These are phyloP conservation scores for Ascosphaera aggregata DNA, from an alignment of 2,329 filamentous ascomycete species.

Conservation along the genomic window DNA sequence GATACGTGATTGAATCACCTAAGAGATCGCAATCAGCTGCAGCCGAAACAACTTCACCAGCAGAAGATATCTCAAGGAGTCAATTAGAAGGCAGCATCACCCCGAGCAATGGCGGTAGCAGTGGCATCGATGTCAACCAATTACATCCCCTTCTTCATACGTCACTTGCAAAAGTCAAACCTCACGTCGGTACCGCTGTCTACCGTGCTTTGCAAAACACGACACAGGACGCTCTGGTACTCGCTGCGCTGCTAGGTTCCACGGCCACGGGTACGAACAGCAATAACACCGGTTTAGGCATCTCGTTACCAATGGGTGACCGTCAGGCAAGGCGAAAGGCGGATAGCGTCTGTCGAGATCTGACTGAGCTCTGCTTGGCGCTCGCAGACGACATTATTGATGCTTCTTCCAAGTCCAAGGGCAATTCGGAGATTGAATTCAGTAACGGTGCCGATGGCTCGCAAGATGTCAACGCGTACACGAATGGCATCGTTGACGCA, in stretches of 20 bases:
- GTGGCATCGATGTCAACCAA: slow-evolving; percentile 19
- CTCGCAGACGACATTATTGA: slow-evolving; percentile 35
- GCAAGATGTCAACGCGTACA: too few relatives aligned
- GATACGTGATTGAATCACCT: slow-evolving; percentile 33
- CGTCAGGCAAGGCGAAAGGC: slow-evolving; percentile 73
- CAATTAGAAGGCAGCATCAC: slow-evolving; percentile 7
- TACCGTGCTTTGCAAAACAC: slow-evolving; percentile 62
- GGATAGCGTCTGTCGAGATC: slow-evolving; percentile 73
- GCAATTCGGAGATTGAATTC: neutral
- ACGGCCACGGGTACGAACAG: slow-evolving; percentile 33
- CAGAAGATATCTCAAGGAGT: slow-evolving; percentile 23
- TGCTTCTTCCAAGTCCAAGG: slow-evolving; percentile 1
- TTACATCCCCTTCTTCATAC: slow-evolving; percentile 58
- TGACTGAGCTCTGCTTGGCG: slow-evolving; percentile 81
- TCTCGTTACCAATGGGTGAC: slow-evolving; percentile 31
- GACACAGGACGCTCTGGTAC: slow-evolving; percentile 53
- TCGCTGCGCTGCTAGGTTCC: slow-evolving; percentile 57
- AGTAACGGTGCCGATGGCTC: too few relatives aligned
- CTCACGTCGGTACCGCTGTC: slow-evolving; percentile 43
- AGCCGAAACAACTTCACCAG: slow-evolving; percentile 17
- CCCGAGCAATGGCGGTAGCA: slow-evolving; percentile 9
- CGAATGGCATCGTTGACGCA: too few relatives aligned
- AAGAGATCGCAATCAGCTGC: slow-evolving; percentile 14
- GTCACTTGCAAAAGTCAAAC: slow-evolving; percentile 56
- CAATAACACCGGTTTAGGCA: slow-evolving; percentile 1